phyloP scores from a whole-genome alignment of 2,329 filamentous ascomycete genomes.

The Venturia asperata region DNA sequence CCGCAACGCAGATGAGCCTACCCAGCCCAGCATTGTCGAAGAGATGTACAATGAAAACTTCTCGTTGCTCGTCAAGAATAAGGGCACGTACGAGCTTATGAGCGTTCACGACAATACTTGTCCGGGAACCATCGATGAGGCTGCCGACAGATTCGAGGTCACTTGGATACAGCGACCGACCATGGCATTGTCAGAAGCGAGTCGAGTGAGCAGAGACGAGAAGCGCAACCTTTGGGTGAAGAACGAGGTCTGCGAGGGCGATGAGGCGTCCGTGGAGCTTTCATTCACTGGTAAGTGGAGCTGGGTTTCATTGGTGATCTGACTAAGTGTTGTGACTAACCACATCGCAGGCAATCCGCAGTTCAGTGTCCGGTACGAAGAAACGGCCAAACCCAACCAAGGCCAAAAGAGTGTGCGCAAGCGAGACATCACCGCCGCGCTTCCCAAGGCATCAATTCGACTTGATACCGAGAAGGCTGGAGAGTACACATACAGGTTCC shows the following conservation, averaged over 20 bases:
- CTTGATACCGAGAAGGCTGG: constrained; percentile 84
- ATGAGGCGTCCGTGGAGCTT: constrained; percentile 83
- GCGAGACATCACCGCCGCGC: constrained; percentile 68
- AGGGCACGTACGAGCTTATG: constrained; percentile 73
- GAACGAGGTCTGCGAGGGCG: constrained; percentile 84
- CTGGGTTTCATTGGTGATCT: constrained; percentile 19
- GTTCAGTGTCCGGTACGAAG: constrained; percentile 74
- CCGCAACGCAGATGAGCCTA: constrained; percentile 26
- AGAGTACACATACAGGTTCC: constrained; percentile 78
- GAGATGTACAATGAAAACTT: constrained; percentile 22
- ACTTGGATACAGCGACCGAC: constrained; percentile 78
- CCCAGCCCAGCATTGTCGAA: constrained; percentile 29
- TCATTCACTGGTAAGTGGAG: constrained; percentile 59
- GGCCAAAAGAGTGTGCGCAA: constrained; percentile 59
- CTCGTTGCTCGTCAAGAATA: constrained; percentile 54
- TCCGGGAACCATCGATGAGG: constrained; percentile 68
- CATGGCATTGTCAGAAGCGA: constrained; percentile 56
- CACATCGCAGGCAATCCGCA: constrained; percentile 59
- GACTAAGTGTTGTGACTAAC: constrained; percentile 31
- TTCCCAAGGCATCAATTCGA: constrained; percentile 68
- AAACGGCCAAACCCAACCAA: constrained; percentile 62
- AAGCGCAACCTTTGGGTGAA: constrained; percentile 57
- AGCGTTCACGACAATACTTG: constrained; percentile 74
- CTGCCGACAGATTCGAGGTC: constrained; percentile 69
- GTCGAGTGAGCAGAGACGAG: constrained; percentile 49